phyloP scores from a whole-genome alignment of 2,329 filamentous ascomycete species.

The Diaporthe longicolla region DNA sequence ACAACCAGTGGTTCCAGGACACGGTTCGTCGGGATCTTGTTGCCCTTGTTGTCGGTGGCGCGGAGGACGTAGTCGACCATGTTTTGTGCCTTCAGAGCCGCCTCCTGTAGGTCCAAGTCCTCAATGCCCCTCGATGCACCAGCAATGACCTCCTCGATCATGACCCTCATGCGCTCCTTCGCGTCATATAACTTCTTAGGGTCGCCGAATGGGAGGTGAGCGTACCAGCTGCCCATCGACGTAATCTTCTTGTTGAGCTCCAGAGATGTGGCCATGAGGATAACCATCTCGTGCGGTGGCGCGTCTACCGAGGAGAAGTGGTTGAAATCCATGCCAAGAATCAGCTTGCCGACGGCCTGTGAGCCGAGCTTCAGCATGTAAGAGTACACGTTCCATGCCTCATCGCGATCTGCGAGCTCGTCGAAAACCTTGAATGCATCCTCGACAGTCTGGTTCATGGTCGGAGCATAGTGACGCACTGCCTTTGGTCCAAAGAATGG shows the following conservation, averaged over 20 bases:
- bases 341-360: constrained; percentile 60
- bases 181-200: constrained; percentile 58
- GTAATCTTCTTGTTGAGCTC: constrained; percentile 72
- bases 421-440: constrained; percentile 65
- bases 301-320: constrained; percentile 62
- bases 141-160: constrained; percentile 57
- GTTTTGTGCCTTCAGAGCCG: constrained; percentile 63
- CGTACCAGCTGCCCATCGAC: constrained; percentile 69
- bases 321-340: constrained; percentile 61
- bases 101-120: constrained; percentile 61
- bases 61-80: constrained; percentile 66
- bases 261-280: constrained; percentile 63
- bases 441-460: constrained; percentile 69
- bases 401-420: constrained; percentile 62
- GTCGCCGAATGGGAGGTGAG: constrained; percentile 70
- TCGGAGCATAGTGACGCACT: constrained; percentile 71
- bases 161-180: constrained; percentile 51
- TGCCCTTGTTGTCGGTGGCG: constrained; percentile 67
- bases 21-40: constrained; percentile 64
- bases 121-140: constrained; percentile 56
- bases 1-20: constrained; percentile 61
- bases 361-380: constrained; percentile 65
- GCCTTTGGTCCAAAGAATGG: constrained; percentile 72
- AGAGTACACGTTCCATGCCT: constrained; percentile 64
- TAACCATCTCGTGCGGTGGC: constrained; percentile 65